A percentile compares a stretch with the other conserved stretches of the same genome.
These are phyloP conservation scores for Claviceps paspali DNA, from an alignment of 2,329 filamentous ascomycete genomes.

Conservation along the genomic window DNA sequence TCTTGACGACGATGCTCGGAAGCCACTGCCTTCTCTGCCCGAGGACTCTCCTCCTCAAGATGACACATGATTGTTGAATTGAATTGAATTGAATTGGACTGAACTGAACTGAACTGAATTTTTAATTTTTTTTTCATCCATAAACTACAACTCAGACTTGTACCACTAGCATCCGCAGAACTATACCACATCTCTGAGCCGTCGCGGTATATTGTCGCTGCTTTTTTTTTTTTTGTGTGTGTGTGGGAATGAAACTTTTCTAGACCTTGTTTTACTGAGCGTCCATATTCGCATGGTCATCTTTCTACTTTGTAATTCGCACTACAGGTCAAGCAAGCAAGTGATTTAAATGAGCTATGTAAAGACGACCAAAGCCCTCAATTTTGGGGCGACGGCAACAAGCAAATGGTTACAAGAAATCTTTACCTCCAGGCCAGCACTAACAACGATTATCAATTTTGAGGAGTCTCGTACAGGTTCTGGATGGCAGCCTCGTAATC, in stretches of 20 bases:
- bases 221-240: too few species aligned
- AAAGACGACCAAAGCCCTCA: not conserved
- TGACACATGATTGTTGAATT: conserved; percentile 15
- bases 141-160: not conserved
- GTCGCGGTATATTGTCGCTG: not conserved
- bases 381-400: not conserved
- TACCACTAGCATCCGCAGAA: not conserved
- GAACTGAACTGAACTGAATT: too few species aligned
- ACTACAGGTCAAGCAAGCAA: not conserved
- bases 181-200: not conserved
- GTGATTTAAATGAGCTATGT: not conserved
- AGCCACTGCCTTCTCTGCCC: conserved; percentile 22
- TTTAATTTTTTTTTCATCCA: too few species aligned
- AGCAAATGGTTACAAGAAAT: not conserved
- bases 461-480: conserved; percentile 17
- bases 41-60: conserved; percentile 17
- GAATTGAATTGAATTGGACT: too few species aligned
- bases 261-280: not conserved
- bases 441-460: not conserved
- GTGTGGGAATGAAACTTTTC: too few species aligned
- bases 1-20: conserved; percentile 18
- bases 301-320: not conserved
- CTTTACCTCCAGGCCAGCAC: not conserved
- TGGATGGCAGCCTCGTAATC: conserved; percentile 33
- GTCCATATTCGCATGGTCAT: not conserved